phyloP scores from a whole-genome alignment of 495 filamentous ascomycete species.

The Trichodelitschia bisporula region DNA sequence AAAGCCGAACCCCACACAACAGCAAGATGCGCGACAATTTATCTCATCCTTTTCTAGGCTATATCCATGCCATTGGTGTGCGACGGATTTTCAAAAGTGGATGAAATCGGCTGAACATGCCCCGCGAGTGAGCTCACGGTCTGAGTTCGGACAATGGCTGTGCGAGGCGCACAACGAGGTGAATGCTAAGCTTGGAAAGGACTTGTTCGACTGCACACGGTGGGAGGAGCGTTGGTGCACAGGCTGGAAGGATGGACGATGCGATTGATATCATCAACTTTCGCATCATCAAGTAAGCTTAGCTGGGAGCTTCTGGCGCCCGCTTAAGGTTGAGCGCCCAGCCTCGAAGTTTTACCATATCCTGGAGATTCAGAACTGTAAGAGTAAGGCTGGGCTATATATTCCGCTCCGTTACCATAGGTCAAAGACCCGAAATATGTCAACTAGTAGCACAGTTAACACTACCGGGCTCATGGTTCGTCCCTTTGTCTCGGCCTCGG shows the following conservation, averaged over 20 bases:
- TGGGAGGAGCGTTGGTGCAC: constrained; percentile 92
- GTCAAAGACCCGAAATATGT: no score
- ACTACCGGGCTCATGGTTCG: no score
- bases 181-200: constrained; percentile 80
- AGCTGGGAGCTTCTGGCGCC: no score
- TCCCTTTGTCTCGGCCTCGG: no score
- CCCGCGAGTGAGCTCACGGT: constrained; percentile 36
- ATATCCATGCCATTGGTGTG: constrained; percentile 91
- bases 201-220: constrained; percentile 65
- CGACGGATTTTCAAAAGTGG: constrained; percentile 71
- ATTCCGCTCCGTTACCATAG: no score
- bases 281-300: no score
- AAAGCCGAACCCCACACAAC: constrained; percentile 34
- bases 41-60: constrained; percentile 53
- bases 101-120: constrained; percentile 41
- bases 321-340: no score
- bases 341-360: no score
- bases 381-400: no score
- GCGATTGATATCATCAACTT: no score
- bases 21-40: constrained; percentile 54
- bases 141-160: constrained; percentile 78
- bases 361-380: no score
- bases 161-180: constrained; percentile 97
- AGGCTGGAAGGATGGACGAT: constrained; percentile 69
- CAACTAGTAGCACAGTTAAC: no score